A percentile compares a stretch with the other conserved stretches of the same genome.
Conservation (phyloP, 2,329 filamentous ascomycete genomes). For the Aspergillus fischeri region DNA sequence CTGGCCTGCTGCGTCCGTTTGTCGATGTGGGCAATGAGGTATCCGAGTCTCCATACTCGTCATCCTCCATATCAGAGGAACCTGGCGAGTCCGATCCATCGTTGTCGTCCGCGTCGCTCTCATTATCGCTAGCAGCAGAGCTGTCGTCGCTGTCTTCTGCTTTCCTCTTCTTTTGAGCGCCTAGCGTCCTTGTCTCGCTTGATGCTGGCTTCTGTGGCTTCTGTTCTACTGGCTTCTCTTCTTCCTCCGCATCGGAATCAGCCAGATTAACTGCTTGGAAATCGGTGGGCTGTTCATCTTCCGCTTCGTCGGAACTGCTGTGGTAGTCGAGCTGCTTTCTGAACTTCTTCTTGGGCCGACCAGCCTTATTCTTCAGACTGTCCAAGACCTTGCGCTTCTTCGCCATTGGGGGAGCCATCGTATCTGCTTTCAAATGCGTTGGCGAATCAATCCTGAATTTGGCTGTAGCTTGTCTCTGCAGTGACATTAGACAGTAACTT, state of each 20-base stretch:
- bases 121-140: constrained; percentile 21
- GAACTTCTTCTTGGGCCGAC: constrained; percentile 53
- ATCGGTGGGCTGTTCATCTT: constrained; percentile 40
- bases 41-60: constrained; percentile 39
- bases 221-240: constrained; percentile 16
- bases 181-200: constrained; percentile 15
- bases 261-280: constrained; percentile 50
- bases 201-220: constrained; percentile 17
- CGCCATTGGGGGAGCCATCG: constrained; percentile 38
- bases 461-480: background rate
- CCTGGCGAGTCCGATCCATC: constrained; percentile 26
- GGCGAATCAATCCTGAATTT: constrained; percentile 2
- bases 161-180: constrained; percentile 15
- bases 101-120: constrained; percentile 29
- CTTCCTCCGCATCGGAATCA: constrained; percentile 41
- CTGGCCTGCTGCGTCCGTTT: constrained; percentile 32
- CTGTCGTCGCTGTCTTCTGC: constrained; percentile 15
- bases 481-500: constrained; percentile 1
- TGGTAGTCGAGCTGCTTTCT: constrained; percentile 62
- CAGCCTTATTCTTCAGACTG: constrained; percentile 51
- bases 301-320: constrained; percentile 58
- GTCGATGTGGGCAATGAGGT: constrained; percentile 41
- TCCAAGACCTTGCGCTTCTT: constrained; percentile 60
- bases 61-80: constrained; percentile 25
- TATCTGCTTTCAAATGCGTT: background rate